Conservation (phyloP, 2,329 filamentous ascomycete species). For the Cytospora chrysosperma region DNA sequence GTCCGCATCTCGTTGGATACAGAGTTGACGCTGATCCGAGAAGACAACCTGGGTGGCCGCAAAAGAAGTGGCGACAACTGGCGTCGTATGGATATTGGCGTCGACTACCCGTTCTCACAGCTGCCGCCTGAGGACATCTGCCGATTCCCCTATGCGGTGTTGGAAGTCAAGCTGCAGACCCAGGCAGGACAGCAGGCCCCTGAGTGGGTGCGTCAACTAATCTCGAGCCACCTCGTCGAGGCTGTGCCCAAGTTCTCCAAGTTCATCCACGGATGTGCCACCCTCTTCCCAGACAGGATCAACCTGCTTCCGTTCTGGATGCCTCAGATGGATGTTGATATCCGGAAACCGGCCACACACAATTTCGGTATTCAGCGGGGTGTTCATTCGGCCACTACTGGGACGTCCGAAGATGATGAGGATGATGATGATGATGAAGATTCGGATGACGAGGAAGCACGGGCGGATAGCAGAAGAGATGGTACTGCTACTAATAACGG, state of each 20-base stretch:
- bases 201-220: constrained; percentile 93
- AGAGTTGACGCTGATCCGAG: constrained; percentile 89
- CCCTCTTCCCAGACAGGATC: constrained; percentile 82
- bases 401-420: constrained; percentile 74
- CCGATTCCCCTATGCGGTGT: constrained; percentile 90
- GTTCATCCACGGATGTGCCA: constrained; percentile 94
- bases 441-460: constrained; percentile 61
- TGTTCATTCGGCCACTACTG: constrained; percentile 71
- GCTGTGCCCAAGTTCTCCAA: constrained; percentile 99
- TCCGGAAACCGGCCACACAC: constrained; percentile 85
- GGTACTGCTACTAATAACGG: constrained; percentile 18
- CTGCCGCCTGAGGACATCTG: constrained; percentile 81
- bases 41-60: constrained; percentile 88
- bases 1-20: constrained; percentile 97
- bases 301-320: constrained; percentile 94
- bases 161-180: constrained; percentile 97
- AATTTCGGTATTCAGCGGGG: constrained; percentile 88
- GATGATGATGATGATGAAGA: constrained; percentile 68
- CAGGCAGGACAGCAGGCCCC: constrained; percentile 93
- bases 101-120: constrained; percentile 92
- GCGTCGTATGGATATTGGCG: constrained; percentile 95
- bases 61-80: constrained; percentile 81
- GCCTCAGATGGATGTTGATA: constrained; percentile 97
- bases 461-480: constrained; percentile 10
- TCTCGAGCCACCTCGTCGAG: constrained; percentile 90